Percentiles rank a stretch among this genome's conserved stretches.
Conservation (phyloP, 495 filamentous ascomycete genomes). For the Aspergillus wentii region DNA sequence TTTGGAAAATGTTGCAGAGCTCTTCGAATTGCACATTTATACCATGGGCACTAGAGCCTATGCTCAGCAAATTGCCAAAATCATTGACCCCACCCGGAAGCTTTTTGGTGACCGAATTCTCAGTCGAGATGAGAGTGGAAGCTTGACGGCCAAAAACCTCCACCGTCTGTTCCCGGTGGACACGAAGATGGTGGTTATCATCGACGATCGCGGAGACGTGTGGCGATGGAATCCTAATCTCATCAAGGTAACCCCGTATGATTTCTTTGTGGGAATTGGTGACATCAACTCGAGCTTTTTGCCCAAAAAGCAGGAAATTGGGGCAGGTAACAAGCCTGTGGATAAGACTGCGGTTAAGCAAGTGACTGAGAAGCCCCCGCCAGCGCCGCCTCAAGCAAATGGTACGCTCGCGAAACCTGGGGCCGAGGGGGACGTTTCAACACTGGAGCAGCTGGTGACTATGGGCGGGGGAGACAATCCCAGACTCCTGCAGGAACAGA, state of each 20-base stretch:
- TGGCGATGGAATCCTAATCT: conserved; percentile 93
- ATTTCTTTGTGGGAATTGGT: conserved; percentile 96
- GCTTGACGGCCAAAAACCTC: conserved; percentile 81
- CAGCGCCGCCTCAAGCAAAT: conserved; percentile 31
- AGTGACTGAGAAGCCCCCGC: conserved; percentile 12
- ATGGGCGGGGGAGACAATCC: conserved; percentile 74
- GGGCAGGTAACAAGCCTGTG: conserved; percentile 14
- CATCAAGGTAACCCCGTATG: conserved; percentile 90
- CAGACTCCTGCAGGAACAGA: conserved; percentile 65
- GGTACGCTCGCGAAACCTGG: conserved; percentile 25
- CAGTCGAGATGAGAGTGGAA: conserved; percentile 93
- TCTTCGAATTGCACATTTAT: conserved; percentile 97
- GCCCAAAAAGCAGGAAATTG: conserved; percentile 78
- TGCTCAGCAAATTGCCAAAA: conserved; percentile 82
- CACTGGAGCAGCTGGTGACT: conserved; percentile 68
- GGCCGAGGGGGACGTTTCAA: conserved; percentile 42
- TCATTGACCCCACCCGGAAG: conserved; percentile 85
- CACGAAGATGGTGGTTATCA: conserved; percentile 98
- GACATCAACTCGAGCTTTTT: conserved; percentile 99
- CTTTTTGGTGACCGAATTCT: conserved; percentile 93
- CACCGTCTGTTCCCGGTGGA: conserved; percentile 92
- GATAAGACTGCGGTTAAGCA: conserved; percentile 15
- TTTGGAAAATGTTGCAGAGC: conserved; percentile 66
- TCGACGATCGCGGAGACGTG: conserved; percentile 96
- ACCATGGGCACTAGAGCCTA: conserved; percentile 98